These are phyloP conservation scores for Pseudogymnoascus sp. DNA, from an alignment of 2,329 filamentous ascomycete genomes.

Conservation along the genomic window DNA sequence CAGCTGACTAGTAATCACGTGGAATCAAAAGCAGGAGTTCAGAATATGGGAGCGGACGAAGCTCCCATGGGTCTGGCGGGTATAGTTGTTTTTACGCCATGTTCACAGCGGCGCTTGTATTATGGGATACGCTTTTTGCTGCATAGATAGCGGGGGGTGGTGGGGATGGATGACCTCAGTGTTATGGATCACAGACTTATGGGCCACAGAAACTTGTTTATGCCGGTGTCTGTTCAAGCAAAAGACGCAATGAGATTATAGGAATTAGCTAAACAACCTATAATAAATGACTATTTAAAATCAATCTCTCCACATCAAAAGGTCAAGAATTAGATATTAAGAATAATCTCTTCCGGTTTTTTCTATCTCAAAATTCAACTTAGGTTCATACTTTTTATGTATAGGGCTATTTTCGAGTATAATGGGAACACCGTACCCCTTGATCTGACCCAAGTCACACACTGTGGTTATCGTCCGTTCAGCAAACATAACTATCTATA, in stretches of 20 bases:
- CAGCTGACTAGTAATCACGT: not conserved
- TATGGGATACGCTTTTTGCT: not conserved
- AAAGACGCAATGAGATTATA: constrained; percentile 7
- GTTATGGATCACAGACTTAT: constrained; percentile 9
- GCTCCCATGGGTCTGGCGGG: not conserved
- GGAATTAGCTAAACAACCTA: constrained; percentile 5
- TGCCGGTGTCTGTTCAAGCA: not conserved
- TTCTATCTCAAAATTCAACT: too few relatives aligned
- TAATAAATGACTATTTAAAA: constrained; percentile 7
- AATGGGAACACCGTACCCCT: too few relatives aligned
- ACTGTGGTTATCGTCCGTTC: not conserved
- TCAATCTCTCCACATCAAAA: not conserved
- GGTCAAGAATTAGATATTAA: not conserved
- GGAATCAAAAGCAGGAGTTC: not conserved
- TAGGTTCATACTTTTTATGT: too few relatives aligned
- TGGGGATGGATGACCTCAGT: not conserved
- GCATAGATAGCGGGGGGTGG: not conserved
- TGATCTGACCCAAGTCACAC: not conserved
- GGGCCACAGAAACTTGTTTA: constrained; percentile 3
- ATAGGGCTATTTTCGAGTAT: too few relatives aligned
- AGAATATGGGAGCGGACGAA: not conserved
- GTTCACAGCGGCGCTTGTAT: constrained; percentile 6
- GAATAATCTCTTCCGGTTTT: not conserved
- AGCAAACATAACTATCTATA: not conserved
- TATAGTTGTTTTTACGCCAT: constrained; percentile 8